A percentile compares a stretch with the other conserved stretches of the same genome.
These are phyloP conservation scores for Zygoascus flipseniorum DNA, from an alignment of 805 yeast species.

Conservation along the genomic window DNA sequence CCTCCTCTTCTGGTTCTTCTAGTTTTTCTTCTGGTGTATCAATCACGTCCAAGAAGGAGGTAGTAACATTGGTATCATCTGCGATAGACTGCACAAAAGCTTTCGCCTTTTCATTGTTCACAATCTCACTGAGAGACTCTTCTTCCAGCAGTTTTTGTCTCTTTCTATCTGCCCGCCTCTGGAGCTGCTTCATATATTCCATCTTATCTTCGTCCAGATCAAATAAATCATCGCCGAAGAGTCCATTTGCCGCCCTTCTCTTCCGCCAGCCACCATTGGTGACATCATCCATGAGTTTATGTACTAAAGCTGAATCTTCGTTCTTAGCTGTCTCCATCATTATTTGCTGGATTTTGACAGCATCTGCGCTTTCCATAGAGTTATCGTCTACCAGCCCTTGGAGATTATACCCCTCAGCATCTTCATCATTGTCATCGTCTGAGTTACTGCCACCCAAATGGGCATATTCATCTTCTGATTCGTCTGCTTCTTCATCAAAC, in stretches of 20 bases:
- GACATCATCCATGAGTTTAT: slow-evolving; percentile 20
- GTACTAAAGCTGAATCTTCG: slow-evolving; percentile 16
- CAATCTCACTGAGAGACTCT: slow-evolving; percentile 13
- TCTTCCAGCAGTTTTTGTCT: slow-evolving; percentile 16
- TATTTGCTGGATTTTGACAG: slow-evolving; percentile 12
- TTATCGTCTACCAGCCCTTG: slow-evolving; percentile 19
- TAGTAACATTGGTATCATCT: slow-evolving; percentile 6
- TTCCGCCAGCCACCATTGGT: slow-evolving; percentile 20
- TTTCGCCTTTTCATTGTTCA: slow-evolving; percentile 17
- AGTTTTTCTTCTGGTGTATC: slow-evolving; percentile 1
- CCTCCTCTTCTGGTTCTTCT: background rate
- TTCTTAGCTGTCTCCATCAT: slow-evolving; percentile 15
- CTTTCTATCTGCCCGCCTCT: slow-evolving; percentile 14
- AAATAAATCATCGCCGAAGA: slow-evolving; percentile 9
- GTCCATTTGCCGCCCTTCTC: slow-evolving; percentile 7
- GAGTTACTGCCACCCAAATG: slow-evolving; percentile 23
- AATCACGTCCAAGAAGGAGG: slow-evolving; percentile 1
- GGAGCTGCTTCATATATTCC: slow-evolving; percentile 9
- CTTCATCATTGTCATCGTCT: slow-evolving; percentile 11
- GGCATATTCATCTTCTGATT: slow-evolving; percentile 26
- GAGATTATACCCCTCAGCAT: slow-evolving; percentile 14
- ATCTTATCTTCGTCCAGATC: slow-evolving; percentile 13
- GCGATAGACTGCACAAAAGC: slow-evolving; percentile 21
- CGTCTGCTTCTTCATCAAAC: slow-evolving; percentile 22
- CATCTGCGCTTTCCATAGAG: slow-evolving; percentile 10